Percentiles rank a stretch among this genome's conserved stretches.
These are phyloP conservation scores for Pseudogymnoascus sp. DNA, from an alignment of 2,329 filamentous ascomycete genomes.

Conservation along the genomic window DNA sequence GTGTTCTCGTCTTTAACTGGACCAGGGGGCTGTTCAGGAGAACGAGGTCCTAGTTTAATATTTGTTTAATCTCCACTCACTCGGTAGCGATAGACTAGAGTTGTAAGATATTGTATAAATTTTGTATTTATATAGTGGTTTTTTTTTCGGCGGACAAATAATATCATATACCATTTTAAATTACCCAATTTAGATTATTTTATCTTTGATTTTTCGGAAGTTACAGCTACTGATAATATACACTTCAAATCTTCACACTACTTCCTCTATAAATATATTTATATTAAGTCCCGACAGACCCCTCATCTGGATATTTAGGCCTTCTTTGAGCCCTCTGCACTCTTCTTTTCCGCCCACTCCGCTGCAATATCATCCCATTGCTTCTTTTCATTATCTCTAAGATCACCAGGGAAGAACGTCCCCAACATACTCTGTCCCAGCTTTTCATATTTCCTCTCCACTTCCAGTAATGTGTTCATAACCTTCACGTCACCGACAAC, in stretches of 20 bases:
- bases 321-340: not conserved
- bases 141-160: not conserved
- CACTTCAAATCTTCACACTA: not conserved
- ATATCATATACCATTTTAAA: too few species aligned
- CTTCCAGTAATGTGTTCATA: conserved; percentile 9
- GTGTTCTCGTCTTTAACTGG: conserved; percentile 14
- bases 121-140: not conserved
- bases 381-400: conserved; percentile 8
- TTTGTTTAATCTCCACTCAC: conserved; percentile 6
- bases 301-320: not conserved
- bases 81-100: not conserved
- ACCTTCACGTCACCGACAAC: conserved; percentile 2
- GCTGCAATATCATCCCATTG: conserved; percentile 8
- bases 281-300: not conserved
- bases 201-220: too few species aligned
- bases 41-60: not conserved
- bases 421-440: conserved; percentile 10
- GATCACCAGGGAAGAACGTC: conserved; percentile 12
- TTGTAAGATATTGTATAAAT: conserved; percentile 1
- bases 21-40: conserved; percentile 13
- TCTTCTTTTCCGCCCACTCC: conserved; percentile 2
- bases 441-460: conserved; percentile 12
- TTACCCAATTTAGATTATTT: too few species aligned
- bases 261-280: not conserved
- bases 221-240: too few species aligned